phyloP scores from a whole-genome alignment of 2,329 filamentous ascomycete species.

The Talaromyces atroroseus region DNA sequence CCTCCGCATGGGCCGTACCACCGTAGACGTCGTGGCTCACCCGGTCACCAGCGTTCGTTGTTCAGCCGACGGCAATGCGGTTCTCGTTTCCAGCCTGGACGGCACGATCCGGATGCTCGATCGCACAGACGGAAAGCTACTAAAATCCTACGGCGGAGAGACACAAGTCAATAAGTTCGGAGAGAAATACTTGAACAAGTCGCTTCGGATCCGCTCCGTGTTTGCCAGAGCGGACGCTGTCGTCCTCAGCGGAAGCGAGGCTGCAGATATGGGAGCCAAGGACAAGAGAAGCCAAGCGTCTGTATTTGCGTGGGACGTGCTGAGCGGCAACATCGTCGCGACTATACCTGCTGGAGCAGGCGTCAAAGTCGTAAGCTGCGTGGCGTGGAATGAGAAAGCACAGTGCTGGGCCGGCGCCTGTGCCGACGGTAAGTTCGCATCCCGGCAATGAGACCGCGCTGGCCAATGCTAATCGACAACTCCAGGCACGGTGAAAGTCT shows the following conservation, averaged over 20 bases:
- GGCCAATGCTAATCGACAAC: conserved; percentile 4
- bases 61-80: conserved; percentile 65
- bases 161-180: conserved; percentile 32
- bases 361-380: conserved; percentile 41
- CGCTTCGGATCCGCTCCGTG: conserved; percentile 68
- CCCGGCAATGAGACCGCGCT: not conserved
- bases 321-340: conserved; percentile 64
- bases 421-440: conserved; percentile 33
- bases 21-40: conserved; percentile 61
- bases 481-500: conserved; percentile 23
- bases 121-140: conserved; percentile 63
- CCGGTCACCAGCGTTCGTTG: conserved; percentile 70
- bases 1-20: conserved; percentile 65
- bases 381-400: conserved; percentile 41
- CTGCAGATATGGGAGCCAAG: conserved; percentile 23
- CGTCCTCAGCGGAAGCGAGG: conserved; percentile 76
- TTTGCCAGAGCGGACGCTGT: conserved; percentile 71
- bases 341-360: conserved; percentile 46
- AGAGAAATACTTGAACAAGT: conserved; percentile 54
- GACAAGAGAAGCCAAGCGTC: conserved; percentile 21
- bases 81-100: conserved; percentile 72
- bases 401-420: conserved; percentile 38
- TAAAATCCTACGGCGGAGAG: conserved; percentile 63
- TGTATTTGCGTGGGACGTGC: conserved; percentile 69
- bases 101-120: conserved; percentile 76